phyloP scores from a whole-genome alignment of 371 early-diverging fungal species.

The Syncephalastrum contaminatum region DNA sequence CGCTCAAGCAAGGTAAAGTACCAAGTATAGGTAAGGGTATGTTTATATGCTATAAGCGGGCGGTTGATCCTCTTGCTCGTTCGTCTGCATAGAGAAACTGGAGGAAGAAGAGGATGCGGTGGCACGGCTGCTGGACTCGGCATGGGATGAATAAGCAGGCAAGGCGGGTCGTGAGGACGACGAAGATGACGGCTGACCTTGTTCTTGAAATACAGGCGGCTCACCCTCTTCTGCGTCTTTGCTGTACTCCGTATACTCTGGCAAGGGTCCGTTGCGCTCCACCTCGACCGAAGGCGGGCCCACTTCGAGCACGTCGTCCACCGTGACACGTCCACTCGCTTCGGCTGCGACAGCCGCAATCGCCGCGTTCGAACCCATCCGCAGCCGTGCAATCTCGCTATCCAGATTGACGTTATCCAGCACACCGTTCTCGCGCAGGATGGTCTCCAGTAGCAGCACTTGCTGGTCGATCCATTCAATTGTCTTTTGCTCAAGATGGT shows the following conservation, averaged over 20 bases:
- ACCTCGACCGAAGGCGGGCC: conserved; percentile 16
- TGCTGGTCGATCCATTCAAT: conserved; percentile 50
- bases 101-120: too few relatives aligned
- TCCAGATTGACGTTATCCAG: conserved; percentile 30
- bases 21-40: not conserved
- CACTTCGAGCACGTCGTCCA: conserved; percentile 47
- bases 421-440: conserved; percentile 33
- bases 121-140: not conserved
- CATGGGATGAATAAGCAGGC: conserved; percentile 24
- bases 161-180: conserved; percentile 8
- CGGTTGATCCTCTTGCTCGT: conserved; percentile 16
- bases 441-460: conserved; percentile 30
- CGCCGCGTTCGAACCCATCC: conserved; percentile 48
- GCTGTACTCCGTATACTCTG: conserved; percentile 24
- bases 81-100: too few relatives aligned
- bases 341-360: conserved; percentile 38
- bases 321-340: conserved; percentile 37
- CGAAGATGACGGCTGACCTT: too few relatives aligned
- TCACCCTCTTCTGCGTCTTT: too few relatives aligned
- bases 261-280: conserved; percentile 28
- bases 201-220: too few relatives aligned
- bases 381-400: conserved; percentile 31
- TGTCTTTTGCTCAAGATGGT: conserved; percentile 35
- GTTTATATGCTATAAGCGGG: conserved; percentile 17
- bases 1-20: too few relatives aligned